Evolutionary conservation across 129 eudicot species (phyloP).

Genomic region (Artemisia tridentata): DNA sequence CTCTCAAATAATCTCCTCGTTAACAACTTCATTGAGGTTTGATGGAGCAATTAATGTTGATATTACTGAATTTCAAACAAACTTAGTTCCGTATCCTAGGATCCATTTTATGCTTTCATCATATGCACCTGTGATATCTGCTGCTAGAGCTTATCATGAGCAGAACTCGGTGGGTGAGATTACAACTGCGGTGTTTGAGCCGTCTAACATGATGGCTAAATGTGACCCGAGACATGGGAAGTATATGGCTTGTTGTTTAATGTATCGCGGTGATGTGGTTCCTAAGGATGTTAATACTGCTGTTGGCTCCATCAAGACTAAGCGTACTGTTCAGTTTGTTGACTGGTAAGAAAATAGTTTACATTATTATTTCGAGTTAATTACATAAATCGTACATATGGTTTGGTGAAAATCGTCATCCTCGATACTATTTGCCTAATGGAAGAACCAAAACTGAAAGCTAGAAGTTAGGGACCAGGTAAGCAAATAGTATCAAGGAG

Average conservation of each 20-base stretch:
- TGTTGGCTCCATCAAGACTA: constrained; percentile 25
- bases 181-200: constrained; percentile 20
- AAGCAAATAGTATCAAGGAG: too few relatives aligned
- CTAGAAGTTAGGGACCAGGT: too few relatives aligned
- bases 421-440: too few relatives aligned
- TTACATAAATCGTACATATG: neutral
- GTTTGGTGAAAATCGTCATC: too few relatives aligned
- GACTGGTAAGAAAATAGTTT: constrained; percentile 13
- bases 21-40: constrained; percentile 20
- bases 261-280: constrained; percentile 28
- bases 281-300: constrained; percentile 30
- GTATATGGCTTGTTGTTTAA: constrained; percentile 26
- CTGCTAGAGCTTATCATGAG: constrained; percentile 18
- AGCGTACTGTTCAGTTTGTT: constrained; percentile 27
- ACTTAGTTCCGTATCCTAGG: constrained; percentile 23
- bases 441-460: too few relatives aligned
- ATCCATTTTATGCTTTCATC: constrained; percentile 29
- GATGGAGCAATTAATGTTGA: constrained; percentile 26
- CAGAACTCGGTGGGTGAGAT: constrained; percentile 23
- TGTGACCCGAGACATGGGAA: constrained; percentile 30
- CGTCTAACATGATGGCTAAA: constrained; percentile 26
- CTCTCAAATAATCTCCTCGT: constrained; percentile 24
- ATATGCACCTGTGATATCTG: constrained; percentile 23
- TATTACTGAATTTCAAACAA: constrained; percentile 22
- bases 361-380: neutral